Conservation (phyloP, 2,329 filamentous ascomycete species). For the Scedosporium minutisporum region DNA sequence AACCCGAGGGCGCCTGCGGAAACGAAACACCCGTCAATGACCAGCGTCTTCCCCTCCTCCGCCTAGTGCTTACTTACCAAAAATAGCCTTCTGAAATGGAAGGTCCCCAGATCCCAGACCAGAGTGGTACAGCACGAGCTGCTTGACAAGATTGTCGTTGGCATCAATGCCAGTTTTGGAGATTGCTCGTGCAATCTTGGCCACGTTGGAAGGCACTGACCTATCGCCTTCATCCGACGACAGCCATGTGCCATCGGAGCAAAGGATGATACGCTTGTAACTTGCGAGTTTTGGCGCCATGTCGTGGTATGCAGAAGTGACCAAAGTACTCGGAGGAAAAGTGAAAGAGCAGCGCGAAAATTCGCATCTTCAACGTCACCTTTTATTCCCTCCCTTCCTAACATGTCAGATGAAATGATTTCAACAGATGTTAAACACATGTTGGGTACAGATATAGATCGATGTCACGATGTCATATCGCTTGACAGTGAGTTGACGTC, state of each 20-base stretch:
- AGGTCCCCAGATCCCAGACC: conserved; percentile 19
- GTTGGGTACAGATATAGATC: background rate
- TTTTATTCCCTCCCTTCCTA: background rate
- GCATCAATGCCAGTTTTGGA: conserved; percentile 1
- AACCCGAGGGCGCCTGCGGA: background rate
- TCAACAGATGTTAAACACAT: background rate
- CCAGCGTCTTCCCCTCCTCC: background rate
- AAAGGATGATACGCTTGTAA: conserved; percentile 9
- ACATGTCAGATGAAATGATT: background rate
- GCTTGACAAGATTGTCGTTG: conserved; percentile 19
- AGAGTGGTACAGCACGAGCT: conserved; percentile 26
- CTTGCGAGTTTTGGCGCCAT: background rate
- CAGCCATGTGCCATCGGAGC: conserved; percentile 9
- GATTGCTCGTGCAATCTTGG: conserved; percentile 21
- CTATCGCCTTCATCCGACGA: conserved; percentile 4
- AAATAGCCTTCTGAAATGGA: background rate
- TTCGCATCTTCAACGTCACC: background rate
- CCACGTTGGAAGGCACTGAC: conserved; percentile 18
- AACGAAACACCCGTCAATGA: background rate
- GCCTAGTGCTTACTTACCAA: background rate
- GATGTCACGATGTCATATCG: too few species aligned
- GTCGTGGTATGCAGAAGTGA: background rate
- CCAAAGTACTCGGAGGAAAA: background rate
- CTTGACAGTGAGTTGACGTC: too few species aligned
- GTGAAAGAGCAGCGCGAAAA: background rate